Evolutionary conservation across 176 grass and related monocot species (phyloP), one percentile per base, ranked within the genome.

Genomic region (Lolium rigidum): DNA sequence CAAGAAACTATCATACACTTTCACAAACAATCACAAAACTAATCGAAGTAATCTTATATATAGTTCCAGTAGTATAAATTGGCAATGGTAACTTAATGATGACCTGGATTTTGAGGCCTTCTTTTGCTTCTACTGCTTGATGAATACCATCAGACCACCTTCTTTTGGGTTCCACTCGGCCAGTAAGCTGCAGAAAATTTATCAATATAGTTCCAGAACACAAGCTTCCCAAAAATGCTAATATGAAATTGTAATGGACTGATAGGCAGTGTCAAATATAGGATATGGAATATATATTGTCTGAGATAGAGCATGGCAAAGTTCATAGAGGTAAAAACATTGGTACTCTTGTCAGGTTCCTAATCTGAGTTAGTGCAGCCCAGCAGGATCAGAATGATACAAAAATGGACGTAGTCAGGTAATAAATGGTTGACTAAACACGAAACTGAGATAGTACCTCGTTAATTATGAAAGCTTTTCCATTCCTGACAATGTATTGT

Each of bases 121-220:
- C 95, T 94, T 98, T 95, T 77, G 96, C 96, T 95, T 98, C 96
- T 76, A 98, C 96, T 75, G 96, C 93, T 95, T 98, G 96, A 80
- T 98, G 96, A 84, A 98, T 98, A 81, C 96, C 96, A 77, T 98
- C 93, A 91, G 96, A 95, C 96, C 93, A 98, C 90, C 96, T 92
- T 87, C 96, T 92, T 94, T 94, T 94, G 15, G 91, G 90, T 92
- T 98, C 93, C 12, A 98, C 91, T 82, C 96, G 87, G 31, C 96
- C 96, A 66, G 93, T 98, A 81, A 98, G 84, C 96, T 98, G 84
- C 62, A 91, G 28, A 77, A 88, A 22, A 43, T 6, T 43, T 73
- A 88, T 25, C 79, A 68, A 63, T 79, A 49, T 48, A 28, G 18
- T 90, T 52, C 60, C 12, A 83, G 63, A 86, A 81, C 17, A 82